These are phyloP conservation scores for Penicillium sp. DNA, from an alignment of 2,329 filamentous ascomycete genomes.

Conservation along the genomic window DNA sequence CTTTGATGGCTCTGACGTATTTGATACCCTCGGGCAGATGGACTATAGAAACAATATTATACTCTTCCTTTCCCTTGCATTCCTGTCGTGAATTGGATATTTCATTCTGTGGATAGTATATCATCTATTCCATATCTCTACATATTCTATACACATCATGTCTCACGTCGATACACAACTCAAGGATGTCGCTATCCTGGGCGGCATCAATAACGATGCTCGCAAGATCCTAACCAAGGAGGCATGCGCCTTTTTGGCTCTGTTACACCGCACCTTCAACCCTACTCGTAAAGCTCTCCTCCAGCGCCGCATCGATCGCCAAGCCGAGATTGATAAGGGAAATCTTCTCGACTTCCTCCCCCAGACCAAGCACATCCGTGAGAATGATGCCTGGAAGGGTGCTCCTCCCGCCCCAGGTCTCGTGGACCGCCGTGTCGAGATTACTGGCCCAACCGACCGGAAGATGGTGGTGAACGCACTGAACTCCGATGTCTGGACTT, in stretches of 20 bases:
- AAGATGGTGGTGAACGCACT: constrained; percentile 99
- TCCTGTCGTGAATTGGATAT: no score
- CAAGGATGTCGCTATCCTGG: constrained; percentile 83
- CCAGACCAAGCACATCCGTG: constrained; percentile 92
- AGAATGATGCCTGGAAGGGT: constrained; percentile 90
- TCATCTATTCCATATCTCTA: not conserved
- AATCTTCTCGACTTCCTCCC: constrained; percentile 88
- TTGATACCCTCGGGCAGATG: constrained; percentile 24
- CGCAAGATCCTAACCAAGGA: constrained; percentile 90
- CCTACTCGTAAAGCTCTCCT: constrained; percentile 81
- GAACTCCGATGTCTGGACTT: constrained; percentile 96
- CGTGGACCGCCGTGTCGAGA: constrained; percentile 91
- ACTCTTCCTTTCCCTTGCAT: no score
- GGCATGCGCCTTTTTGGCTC: constrained; percentile 85
- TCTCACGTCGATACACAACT: constrained; percentile 73
- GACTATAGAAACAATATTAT: constrained; percentile 16
- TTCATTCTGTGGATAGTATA: not conserved
- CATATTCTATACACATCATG: constrained; percentile 48
- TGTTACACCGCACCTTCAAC: constrained; percentile 95
- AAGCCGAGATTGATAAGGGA: constrained; percentile 91
- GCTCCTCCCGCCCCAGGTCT: constrained; percentile 88
- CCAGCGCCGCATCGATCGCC: constrained; percentile 79
- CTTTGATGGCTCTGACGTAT: constrained; percentile 22
- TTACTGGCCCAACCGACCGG: constrained; percentile 92
- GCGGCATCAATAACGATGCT: constrained; percentile 72